Evolutionary conservation across 352 stramenopile species (phyloP), one percentile per base, ranked within the genome.

Genomic region (Plasmopara viticola): DNA sequence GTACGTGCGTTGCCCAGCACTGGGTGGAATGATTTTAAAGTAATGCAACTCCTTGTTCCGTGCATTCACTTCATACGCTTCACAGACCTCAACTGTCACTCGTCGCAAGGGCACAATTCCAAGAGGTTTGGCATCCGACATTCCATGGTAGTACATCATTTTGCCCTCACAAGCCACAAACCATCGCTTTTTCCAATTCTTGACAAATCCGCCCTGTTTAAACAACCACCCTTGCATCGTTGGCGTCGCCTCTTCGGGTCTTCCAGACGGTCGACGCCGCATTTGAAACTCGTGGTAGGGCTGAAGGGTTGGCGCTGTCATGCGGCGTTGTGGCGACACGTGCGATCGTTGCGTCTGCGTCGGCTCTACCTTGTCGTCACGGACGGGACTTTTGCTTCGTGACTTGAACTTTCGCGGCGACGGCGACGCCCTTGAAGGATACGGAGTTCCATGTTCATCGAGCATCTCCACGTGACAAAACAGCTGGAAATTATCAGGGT

Each of bases 101-200:
- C 66, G 59, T 9, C 57, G 75, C 33, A 93, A 58, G 53, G 86
- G 70, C 1, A 93, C 74, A 10, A 72, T 67, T 2, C 79, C 79
- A n/a, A 87, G 56, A 15, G 82, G 79, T 43, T 77, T 88, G 12
- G 74, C 72, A 37, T 90, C 78, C 2, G 74, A 77, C 6, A 77
- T 66, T 10, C 60, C 72, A 25, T 79, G 60, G 29, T 84, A 93
- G 46, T 89, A 93, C 66, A 76, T 90, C 47, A 93, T 73, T 49
- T 86, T 84, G 5, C 79, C 79, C 35, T 90, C 82, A 7, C 75
- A 77, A 14, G 79, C 77, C 8, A 93, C 79, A 60, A 90, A 90
- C 82, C 82, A 93, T 40, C 82, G 70, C 40, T 84, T 84, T 55
- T 89, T 93, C 82, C 82, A 93, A 63, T 85, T 90, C 44, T 86